Base-by-base conservation (phyloP, 2,329 filamentous ascomycete species). In the Teratosphaeriaceae sp. region DNA sequence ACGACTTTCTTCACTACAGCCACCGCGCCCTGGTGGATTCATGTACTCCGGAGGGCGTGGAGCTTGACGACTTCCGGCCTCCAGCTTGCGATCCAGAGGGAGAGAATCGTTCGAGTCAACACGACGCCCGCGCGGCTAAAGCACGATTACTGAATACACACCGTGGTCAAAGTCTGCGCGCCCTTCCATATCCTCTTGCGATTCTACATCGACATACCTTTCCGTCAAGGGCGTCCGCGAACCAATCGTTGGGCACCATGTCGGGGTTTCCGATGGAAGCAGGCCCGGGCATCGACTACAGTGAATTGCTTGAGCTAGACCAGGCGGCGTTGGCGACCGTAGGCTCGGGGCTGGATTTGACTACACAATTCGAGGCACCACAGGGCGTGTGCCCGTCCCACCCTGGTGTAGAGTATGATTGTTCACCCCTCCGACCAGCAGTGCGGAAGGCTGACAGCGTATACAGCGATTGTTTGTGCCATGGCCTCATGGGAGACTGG, bases 381-480 rank as follows among this genome's bases (percentile, higher is more conserved):
- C 30, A 29, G 3, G 30, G 21, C 21, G 19, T 39, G 5, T 54
- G 49, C 27, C 49, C 51, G 15, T 39, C 37, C 15, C 37, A 39
- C 15, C 34, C 34, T 6, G 37, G 37, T n/a, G 21, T n/a, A n/a
- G 19, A 23, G 19, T 22, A 23, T 12, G 19, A 12, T 20, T 8
- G 4, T 12, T 15, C 16, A 46, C 42, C 5, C 46, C 45, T 43
- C 39, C 40, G 4, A 35, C 40, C 18, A 21, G 20, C 4, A 40
- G 45, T 31, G 37, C 37, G 47, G 47, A 35, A 21, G 45, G 36
- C 20, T 36, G 27, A 26, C 9, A 15, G 2, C n/a, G 15, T 24
- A 30, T 5, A 2, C 31, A 34, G 31, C 41, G 50, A 50, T 37
- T 53, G 50, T 33, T 34, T 52, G 13, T 53, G 46, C 41, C 45